phyloP scores from a whole-genome alignment of 306 rosid species.

The Glycyrrhiza uralensis region DNA sequence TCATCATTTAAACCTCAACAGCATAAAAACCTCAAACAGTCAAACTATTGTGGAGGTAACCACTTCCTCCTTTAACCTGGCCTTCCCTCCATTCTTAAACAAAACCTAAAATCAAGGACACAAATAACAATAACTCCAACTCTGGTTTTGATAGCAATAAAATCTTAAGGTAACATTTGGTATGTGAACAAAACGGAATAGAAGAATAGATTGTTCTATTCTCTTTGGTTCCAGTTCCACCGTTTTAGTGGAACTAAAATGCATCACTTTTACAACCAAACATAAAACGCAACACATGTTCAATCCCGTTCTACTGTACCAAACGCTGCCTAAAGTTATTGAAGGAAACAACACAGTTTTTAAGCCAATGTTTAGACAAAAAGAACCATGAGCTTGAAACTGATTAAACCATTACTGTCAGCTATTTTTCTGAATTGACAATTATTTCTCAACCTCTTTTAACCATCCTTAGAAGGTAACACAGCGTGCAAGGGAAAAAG shows the following conservation, averaged over 20 bases:
- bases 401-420: background rate
- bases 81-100: background rate
- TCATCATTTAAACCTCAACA: background rate
- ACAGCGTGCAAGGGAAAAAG: background rate
- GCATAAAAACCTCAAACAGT: conserved; percentile 3
- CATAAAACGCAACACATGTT: too few species aligned
- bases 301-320: too few species aligned
- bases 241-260: background rate
- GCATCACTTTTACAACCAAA: background rate
- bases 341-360: background rate
- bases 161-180: background rate
- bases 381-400: background rate
- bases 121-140: background rate
- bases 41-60: background rate
- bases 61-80: background rate
- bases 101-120: background rate
- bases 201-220: background rate
- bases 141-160: background rate
- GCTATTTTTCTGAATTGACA: background rate
- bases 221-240: background rate
- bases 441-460: background rate
- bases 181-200: background rate
- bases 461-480: background rate
- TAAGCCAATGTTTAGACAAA: background rate
- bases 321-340: background rate